A percentile compares a stretch with the other conserved stretches of the same genome.
These are phyloP conservation scores for Xanthoceras sorbifolium DNA, from an alignment of 345 rosid genomes.

Conservation along the genomic window DNA sequence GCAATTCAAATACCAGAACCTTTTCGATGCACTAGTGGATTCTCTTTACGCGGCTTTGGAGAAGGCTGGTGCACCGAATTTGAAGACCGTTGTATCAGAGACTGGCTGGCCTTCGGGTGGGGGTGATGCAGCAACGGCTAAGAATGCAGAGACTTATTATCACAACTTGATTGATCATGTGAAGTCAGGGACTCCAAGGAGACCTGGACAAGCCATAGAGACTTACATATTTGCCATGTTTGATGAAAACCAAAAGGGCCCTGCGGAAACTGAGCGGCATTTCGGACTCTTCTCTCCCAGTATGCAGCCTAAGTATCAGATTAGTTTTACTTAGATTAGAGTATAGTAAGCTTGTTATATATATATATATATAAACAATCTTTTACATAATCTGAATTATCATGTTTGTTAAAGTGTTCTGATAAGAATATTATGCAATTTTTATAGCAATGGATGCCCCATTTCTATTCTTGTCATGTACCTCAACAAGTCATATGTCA, in stretches of 20 bases:
- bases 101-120: conserved; percentile 41
- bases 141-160: conserved; percentile 31
- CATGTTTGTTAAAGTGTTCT: too few relatives aligned
- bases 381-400: too few relatives aligned
- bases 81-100: conserved; percentile 31
- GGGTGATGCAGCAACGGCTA: conserved; percentile 12
- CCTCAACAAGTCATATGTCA: too few relatives aligned
- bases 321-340: conserved; percentile 14
- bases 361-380: too few relatives aligned
- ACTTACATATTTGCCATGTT: conserved; percentile 45
- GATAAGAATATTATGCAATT: neutral
- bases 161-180: conserved; percentile 31
- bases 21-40: conserved; percentile 38
- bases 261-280: conserved; percentile 20
- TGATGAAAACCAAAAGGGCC: conserved; percentile 33
- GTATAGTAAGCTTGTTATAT: too few relatives aligned
- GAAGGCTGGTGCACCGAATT: conserved; percentile 12
- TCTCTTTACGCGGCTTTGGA: conserved; percentile 34
- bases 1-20: conserved; percentile 16
- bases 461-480: too few relatives aligned
- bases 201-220: conserved; percentile 30
- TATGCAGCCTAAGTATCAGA: conserved; percentile 26
- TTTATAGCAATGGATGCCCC: neutral
- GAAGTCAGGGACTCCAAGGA: conserved; percentile 39
- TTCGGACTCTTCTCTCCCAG: conserved; percentile 40